phyloP scores from a whole-genome alignment of 192 early-diverging fungal species.

The Coemansia nantahalensis region DNA sequence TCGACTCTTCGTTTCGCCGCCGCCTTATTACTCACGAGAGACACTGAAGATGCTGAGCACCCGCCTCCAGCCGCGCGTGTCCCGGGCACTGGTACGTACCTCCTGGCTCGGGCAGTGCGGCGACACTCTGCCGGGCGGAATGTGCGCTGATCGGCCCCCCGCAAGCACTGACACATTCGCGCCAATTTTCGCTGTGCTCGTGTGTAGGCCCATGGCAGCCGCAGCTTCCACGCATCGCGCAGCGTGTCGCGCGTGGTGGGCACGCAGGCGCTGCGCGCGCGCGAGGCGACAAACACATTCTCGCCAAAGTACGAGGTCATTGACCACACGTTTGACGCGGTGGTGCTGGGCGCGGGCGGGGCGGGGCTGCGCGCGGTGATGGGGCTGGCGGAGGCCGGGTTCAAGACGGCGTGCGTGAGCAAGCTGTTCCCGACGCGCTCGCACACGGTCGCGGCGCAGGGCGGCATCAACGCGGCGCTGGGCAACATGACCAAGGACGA shows the following conservation, averaged over 20 bases:
- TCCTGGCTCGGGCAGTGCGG: no score
- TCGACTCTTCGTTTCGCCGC: not conserved
- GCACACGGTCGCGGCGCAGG: slow-evolving; percentile 98
- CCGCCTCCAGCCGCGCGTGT: slow-evolving; percentile 30
- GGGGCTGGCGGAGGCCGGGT: slow-evolving; percentile 90
- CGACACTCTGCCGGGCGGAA: no score
- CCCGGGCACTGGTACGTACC: slow-evolving; percentile 39
- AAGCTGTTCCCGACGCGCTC: slow-evolving; percentile 99
- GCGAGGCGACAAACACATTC: slow-evolving; percentile 57
- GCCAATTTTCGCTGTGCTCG: no score
- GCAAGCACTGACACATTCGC: no score
- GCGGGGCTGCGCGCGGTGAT: slow-evolving; percentile 97
- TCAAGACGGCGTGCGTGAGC: slow-evolving; percentile 97
- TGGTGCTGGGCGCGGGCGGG: slow-evolving; percentile 97
- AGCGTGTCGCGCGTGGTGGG: slow-evolving; percentile 66
- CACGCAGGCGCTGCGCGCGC: slow-evolving; percentile 72
- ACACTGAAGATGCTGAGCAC: slow-evolving; percentile 33
- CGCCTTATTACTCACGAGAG: not conserved
- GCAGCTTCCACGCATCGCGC: slow-evolving; percentile 67
- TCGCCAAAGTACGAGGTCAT: slow-evolving; percentile 86
- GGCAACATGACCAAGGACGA: slow-evolving; percentile 99
- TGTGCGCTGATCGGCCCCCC: not conserved
- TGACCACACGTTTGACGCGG: slow-evolving; percentile 98
- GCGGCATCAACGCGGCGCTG: slow-evolving; percentile 98
- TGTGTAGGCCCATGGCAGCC: slow-evolving; percentile 38